Evolutionary conservation across 139 green algal species (phyloP).

Genomic region (Chlorella sp.): DNA sequence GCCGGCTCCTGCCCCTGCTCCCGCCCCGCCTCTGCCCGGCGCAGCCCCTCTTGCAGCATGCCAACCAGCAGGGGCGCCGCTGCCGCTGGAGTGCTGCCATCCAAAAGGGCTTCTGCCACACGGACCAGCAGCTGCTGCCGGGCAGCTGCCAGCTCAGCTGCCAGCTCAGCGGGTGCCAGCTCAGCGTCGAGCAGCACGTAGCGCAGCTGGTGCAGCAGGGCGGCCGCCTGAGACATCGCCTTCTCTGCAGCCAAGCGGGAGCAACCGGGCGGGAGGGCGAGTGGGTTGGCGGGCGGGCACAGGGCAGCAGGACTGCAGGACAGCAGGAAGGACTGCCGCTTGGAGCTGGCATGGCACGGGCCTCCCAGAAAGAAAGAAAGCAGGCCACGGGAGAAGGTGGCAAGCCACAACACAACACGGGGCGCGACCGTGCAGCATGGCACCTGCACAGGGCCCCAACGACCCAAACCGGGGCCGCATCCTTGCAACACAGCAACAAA

Average conservation of each 20-base stretch:
- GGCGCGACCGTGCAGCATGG: no score
- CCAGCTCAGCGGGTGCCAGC: neutral
- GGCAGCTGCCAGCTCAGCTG: neutral
- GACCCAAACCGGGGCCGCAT: no score
- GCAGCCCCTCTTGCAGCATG: conserved; percentile 36
- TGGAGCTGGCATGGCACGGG: no score
- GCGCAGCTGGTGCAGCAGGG: conserved; percentile 26
- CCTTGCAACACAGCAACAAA: neutral
- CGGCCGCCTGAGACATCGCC: conserved; percentile 18
- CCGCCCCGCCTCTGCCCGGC: neutral
- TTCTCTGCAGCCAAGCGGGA: conserved; percentile 1
- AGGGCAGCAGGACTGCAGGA: neutral
- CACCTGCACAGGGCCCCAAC: no score
- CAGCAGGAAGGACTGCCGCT: no score
- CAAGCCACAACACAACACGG: no score
- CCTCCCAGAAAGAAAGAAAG: neutral
- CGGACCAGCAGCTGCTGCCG: conserved; percentile 44
- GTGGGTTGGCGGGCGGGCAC: neutral
- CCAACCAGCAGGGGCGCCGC: conserved; percentile 18
- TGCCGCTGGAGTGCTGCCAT: conserved; percentile 46
- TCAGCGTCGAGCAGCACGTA: conserved; percentile 44
- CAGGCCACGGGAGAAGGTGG: no score
- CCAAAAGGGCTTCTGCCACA: conserved; percentile 45
- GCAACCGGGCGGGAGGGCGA: neutral
- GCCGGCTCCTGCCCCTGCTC: neutral